Evolutionary conservation across 2,329 filamentous ascomycete species (phyloP), one percentile per base, ranked within the genome.

Genomic region (Monilinia fructigena): DNA sequence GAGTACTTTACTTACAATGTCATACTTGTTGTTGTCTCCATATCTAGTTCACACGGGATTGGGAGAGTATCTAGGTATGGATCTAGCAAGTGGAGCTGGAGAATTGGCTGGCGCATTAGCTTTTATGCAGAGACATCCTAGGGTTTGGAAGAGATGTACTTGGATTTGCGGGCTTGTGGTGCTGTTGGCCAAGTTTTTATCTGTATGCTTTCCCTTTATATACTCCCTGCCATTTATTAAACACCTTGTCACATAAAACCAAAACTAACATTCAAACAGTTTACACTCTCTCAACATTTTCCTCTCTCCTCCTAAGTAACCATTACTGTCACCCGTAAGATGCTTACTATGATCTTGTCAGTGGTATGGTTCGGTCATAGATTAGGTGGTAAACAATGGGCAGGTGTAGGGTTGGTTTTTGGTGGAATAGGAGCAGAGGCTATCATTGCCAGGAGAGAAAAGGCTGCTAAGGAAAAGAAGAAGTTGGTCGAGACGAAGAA

Each of bases 301-400:
- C 91, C 12, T 95, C 90, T 12, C 85, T 99, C 59, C 84, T 98
- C 62, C 86, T 99, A 60, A 60, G 94, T 98, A 54, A 98, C 95
- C 5, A 93, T 99, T 3, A 99, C 93, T 2, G 95, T 99, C 55
- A 99, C 95, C 55, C 86, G 95, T 75, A 99, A 99, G 82, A 99
- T 99, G 95, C 86, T 98, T 77, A 98, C 94, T 72, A 99, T 99
- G 95, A 92, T 98, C 68, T 83, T 98, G 62, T 97, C 92, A 64
- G 95, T 99, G 38, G 82, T 98, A 68, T 93, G 92, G 80, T 99
- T 98, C 77, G 95, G 95, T 38, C 95, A 99, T 78, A 86, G 85
- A 70, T 84, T 99, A 59, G 90, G 86, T 38, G 80, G 82, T n/a
- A 96, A 94, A 84, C 95, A 99, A 80, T 97, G 93, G 91, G 81